Percentiles rank a stretch among this genome's conserved stretches.
Evolutionary conservation across 495 filamentous ascomycete species (phyloP).

Genomic region (Lasiosphaeria ovina): DNA sequence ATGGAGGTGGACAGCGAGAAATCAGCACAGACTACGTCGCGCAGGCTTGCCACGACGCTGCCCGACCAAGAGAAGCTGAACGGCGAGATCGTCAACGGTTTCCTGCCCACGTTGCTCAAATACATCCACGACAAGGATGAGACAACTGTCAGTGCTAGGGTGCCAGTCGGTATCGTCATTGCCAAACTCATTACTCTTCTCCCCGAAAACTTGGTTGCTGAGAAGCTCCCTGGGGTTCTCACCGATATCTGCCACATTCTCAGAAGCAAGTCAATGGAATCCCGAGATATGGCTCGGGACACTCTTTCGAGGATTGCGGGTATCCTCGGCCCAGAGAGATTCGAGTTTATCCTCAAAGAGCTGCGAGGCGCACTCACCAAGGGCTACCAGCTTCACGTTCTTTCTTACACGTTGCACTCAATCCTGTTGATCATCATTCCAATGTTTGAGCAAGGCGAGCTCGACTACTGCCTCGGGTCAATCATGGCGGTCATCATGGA

Average conservation of each 20-base stretch:
- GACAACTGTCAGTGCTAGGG: slow-evolving; percentile 82
- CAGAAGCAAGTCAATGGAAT: slow-evolving; percentile 81
- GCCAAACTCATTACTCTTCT: slow-evolving; percentile 83
- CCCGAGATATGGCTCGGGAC: slow-evolving; percentile 84
- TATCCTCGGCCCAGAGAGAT: slow-evolving; percentile 74
- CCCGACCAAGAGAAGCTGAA: slow-evolving; percentile 69
- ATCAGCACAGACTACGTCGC: slow-evolving; percentile 14
- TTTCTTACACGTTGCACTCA: slow-evolving; percentile 92
- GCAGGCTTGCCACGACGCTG: slow-evolving; percentile 59
- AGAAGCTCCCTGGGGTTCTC: slow-evolving; percentile 74
- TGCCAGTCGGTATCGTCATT: slow-evolving; percentile 80
- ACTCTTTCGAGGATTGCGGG: slow-evolving; percentile 79
- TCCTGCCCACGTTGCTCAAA: slow-evolving; percentile 70
- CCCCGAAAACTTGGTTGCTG: slow-evolving; percentile 64
- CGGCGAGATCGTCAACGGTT: slow-evolving; percentile 67
- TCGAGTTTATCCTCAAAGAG: slow-evolving; percentile 92
- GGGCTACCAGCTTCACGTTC: slow-evolving; percentile 91
- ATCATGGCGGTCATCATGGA: slow-evolving; percentile 90
- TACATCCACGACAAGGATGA: slow-evolving; percentile 95
- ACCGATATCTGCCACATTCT: slow-evolving; percentile 91
- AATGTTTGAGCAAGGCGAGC: slow-evolving; percentile 72
- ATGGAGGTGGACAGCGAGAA: slow-evolving; percentile 41
- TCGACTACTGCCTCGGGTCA: slow-evolving; percentile 82
- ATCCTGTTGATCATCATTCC: slow-evolving; percentile 75
- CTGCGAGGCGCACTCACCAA: slow-evolving; percentile 73